These are phyloP conservation scores for Ophiocordyceps camponoti-leonardi DNA, from an alignment of 2,329 filamentous ascomycete genomes.

Conservation along the genomic window DNA sequence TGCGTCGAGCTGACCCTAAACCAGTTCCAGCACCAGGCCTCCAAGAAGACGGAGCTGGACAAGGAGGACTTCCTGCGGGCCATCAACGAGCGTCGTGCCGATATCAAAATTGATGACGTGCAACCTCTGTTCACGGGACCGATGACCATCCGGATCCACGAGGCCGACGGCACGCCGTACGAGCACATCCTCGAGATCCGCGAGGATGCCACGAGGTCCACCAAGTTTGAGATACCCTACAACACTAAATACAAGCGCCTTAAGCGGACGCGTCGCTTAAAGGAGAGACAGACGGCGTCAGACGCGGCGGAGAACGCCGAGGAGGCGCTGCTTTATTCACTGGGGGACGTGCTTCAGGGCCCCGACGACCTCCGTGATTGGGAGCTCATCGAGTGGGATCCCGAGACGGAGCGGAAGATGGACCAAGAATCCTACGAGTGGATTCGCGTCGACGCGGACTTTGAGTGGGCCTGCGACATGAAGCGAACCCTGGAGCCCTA, in stretches of 20 bases:
- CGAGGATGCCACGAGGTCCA: conserved; percentile 55
- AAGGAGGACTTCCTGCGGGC: conserved; percentile 69
- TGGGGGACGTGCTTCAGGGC: conserved; percentile 77
- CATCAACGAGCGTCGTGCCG: conserved; percentile 60
- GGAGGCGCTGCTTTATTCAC: conserved; percentile 72
- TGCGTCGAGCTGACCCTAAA: conserved; percentile 82
- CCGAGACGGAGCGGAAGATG: conserved; percentile 80
- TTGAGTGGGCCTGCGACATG: conserved; percentile 90
- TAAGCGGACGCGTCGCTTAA: conserved; percentile 70
- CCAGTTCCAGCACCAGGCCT: conserved; percentile 45
- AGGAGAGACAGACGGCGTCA: conserved; percentile 46
- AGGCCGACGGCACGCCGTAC: conserved; percentile 94
- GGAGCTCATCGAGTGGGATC: conserved; percentile 76
- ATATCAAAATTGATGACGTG: conserved; percentile 49
- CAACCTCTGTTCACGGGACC: conserved; percentile 82
- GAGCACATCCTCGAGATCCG: conserved; percentile 96
- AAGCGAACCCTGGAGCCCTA: conserved; percentile 72
- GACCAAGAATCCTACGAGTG: conserved; percentile 94
- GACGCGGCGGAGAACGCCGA: conserved; percentile 49
- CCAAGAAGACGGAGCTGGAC: conserved; percentile 33
- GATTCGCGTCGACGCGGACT: conserved; percentile 96
- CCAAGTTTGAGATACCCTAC: conserved; percentile 87
- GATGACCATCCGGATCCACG: conserved; percentile 95
- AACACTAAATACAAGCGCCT: conserved; percentile 98
- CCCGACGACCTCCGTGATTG: conserved; percentile 70